phyloP scores from a whole-genome alignment of 2,329 filamentous ascomycete genomes.

The Epichloe bromicola region DNA sequence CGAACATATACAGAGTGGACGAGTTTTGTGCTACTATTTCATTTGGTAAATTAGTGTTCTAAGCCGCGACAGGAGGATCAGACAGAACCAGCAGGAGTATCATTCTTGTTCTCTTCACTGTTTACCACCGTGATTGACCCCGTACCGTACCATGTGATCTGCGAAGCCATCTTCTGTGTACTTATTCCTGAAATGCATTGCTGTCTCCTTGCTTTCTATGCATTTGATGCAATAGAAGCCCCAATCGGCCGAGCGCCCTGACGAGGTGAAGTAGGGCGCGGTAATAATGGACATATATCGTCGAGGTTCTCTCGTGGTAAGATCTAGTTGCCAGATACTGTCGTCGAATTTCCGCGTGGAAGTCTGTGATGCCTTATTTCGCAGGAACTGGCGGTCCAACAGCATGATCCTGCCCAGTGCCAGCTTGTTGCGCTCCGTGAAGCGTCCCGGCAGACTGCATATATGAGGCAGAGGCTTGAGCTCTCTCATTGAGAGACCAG shows the following conservation, averaged over 20 bases:
- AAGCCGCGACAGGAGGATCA: no score
- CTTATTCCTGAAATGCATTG: constrained; percentile 6
- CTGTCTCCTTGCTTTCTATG: constrained; percentile 1
- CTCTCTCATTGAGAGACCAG: not conserved
- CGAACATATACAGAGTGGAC: no score
- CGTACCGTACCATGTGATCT: not conserved
- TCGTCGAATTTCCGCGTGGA: not conserved
- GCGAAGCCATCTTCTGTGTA: constrained; percentile 3
- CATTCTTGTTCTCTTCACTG: no score
- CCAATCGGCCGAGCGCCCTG: constrained; percentile 6
- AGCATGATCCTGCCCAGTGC: constrained; percentile 3
- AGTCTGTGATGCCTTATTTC: not conserved
- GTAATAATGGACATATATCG: constrained; percentile 9
- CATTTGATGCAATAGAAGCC: constrained; percentile 7
- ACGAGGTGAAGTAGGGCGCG: constrained; percentile 6
- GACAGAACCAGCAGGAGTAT: no score
- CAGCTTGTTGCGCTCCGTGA: constrained; percentile 1
- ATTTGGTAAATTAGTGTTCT: no score
- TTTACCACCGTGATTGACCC: no score
- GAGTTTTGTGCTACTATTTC: no score
- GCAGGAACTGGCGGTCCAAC: constrained; percentile 3
- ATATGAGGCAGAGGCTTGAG: not conserved
- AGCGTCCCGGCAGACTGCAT: constrained; percentile 7
- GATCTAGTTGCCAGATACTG: not conserved
- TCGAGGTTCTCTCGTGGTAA: constrained; percentile 5